Base-by-base conservation (phyloP, 2,329 filamentous ascomycete genomes). In the Microdochium nivale region DNA sequence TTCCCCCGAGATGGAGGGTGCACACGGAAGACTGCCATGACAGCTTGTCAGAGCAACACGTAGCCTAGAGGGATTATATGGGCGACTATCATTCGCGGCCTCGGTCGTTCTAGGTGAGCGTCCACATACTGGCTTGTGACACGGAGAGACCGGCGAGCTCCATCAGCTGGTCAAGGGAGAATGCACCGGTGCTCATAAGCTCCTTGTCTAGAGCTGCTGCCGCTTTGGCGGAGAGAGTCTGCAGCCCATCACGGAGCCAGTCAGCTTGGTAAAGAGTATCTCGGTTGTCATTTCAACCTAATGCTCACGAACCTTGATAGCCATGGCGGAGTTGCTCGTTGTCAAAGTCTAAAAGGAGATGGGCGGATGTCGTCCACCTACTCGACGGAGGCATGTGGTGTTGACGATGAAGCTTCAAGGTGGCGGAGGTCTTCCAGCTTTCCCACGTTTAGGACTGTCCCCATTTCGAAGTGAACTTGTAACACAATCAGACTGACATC, bases 131-230 rank as follows among this genome's bases (percentile, higher is more conserved):
- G 49, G 87, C 90, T 75, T 97, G 90, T 13, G 92, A 92, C 25
- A 97, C 90, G 1, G 90, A 91, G 0, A 99, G 78, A 0, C 94
- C 94, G 44, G 94, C 94, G 8, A 99, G 74, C 66, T 97, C 94
- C 94, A 99, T 97, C 48, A 99, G 76, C 70, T 99, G 94, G 65
- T 97, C 94, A 51, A 99, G 80, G 11, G 90, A 95, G 71, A 96
- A 99, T 9, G 88, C 90, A 1, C 84, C 82, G 11, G 81, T 80
- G 64, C 83, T 88, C 91, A 99, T 97, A 55, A 99, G 84, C 66
- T 99, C 92, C 68, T 88, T 85, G 66, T 99, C 94, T 19, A 99
- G 80, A 48, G 89, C 87, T 0, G 88, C 86, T 0, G 94, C 94
- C 57, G 90, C 88, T 70, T 94, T 90, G 43, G 92, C 86, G 10